These are phyloP conservation scores for Adansonia rubrostipa DNA, from an alignment of 441 rosid genomes.

Conservation along the genomic window DNA sequence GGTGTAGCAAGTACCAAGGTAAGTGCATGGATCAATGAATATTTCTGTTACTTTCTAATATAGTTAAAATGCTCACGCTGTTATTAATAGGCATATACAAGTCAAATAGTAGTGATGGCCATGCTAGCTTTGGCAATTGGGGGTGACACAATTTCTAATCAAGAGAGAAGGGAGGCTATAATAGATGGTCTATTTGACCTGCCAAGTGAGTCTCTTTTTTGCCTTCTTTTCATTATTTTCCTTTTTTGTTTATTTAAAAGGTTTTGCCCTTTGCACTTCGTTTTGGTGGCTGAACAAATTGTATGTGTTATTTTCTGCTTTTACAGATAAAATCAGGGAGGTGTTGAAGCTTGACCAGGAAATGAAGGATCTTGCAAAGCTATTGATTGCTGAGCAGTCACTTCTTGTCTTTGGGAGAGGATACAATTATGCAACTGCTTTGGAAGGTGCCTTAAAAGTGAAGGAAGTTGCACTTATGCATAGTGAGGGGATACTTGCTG, in stretches of 20 bases:
- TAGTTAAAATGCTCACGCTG: constrained; percentile 3
- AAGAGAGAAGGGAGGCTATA: constrained; percentile 75
- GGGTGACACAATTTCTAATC: constrained; percentile 72
- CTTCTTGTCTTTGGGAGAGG: constrained; percentile 95
- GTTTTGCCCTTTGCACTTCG: not conserved
- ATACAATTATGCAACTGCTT: constrained; percentile 88
- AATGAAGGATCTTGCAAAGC: constrained; percentile 87
- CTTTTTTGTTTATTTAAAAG: not conserved
- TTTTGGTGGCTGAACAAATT: not conserved
- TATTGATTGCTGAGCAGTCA: constrained; percentile 78
- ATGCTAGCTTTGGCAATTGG: constrained; percentile 94
- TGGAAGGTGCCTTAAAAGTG: constrained; percentile 95
- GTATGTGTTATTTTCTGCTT: not conserved
- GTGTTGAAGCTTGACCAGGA: constrained; percentile 83
- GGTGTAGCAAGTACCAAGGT: constrained; percentile 99
- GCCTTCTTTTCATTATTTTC: not conserved
- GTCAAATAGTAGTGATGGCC: constrained; percentile 97
- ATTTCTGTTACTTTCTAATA: constrained; percentile 17
- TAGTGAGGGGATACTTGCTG: constrained; percentile 91
- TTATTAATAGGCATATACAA: constrained; percentile 78
- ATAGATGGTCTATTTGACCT: constrained; percentile 81
- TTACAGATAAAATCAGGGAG: constrained; percentile 79
- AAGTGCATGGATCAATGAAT: constrained; percentile 15
- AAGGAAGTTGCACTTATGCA: constrained; percentile 99
- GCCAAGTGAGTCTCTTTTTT: constrained; percentile 53